A percentile compares a stretch with the other conserved stretches of the same genome.
Conservation (phyloP, 2,329 filamentous ascomycete species). For the Aschersonia sp. region DNA sequence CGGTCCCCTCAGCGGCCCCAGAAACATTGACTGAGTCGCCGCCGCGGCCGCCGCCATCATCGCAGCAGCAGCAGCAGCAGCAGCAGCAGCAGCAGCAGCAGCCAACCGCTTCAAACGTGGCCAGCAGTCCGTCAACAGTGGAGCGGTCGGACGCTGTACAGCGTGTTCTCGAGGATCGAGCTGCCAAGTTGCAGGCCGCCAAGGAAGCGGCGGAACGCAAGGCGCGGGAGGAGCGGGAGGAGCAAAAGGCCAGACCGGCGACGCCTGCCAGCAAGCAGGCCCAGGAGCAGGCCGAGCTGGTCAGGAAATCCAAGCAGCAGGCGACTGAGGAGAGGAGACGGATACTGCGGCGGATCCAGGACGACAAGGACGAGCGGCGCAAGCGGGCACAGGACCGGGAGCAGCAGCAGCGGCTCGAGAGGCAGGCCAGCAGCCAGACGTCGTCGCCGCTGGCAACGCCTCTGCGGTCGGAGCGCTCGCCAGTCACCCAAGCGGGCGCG, state of each 20-base stretch:
- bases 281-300: conserved; percentile 33
- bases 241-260: conserved; percentile 30
- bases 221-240: conserved; percentile 34
- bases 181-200: conserved; percentile 26
- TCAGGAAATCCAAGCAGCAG: conserved; percentile 51
- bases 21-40: conserved; percentile 3
- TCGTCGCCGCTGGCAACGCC: conserved; percentile 14
- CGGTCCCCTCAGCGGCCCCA: conserved; percentile 3
- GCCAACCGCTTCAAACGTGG: conserved; percentile 4
- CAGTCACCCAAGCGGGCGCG: conserved; percentile 12
- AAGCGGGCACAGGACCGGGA: conserved; percentile 37
- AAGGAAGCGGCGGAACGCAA: conserved; percentile 29
- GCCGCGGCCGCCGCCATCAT: not conserved
- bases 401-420: conserved; percentile 24
- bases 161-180: conserved; percentile 34
- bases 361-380: conserved; percentile 57
- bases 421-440: conserved; percentile 14
- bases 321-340: conserved; percentile 54
- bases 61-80: conserved; percentile 1
- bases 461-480: conserved; percentile 17
- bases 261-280: conserved; percentile 16
- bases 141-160: conserved; percentile 19
- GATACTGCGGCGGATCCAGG: conserved; percentile 61
- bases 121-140: conserved; percentile 8
- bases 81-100: conserved; percentile 5